Percentiles rank a stretch among this genome's conserved stretches.
phyloP scores from a whole-genome alignment of 192 early-diverging fungal genomes.

The Umbelopsis sp. region DNA sequence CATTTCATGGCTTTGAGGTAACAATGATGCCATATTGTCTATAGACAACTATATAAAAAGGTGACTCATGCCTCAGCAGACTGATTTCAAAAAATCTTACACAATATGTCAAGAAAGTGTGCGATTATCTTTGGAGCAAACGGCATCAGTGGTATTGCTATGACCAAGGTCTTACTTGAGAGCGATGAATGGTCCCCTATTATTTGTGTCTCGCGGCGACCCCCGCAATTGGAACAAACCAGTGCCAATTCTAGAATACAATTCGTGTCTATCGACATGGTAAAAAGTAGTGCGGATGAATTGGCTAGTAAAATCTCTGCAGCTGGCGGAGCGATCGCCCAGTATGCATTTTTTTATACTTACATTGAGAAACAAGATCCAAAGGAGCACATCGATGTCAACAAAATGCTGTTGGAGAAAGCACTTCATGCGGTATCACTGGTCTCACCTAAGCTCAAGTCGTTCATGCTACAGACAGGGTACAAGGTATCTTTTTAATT shows the following conservation, averaged over 20 bases:
- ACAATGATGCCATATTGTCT: no score
- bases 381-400: background rate
- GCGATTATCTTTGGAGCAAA: conserved; percentile 17
- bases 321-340: background rate
- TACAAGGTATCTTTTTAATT: background rate
- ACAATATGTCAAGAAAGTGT: conserved; percentile 9
- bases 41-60: no score
- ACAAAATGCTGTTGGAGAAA: conserved; percentile 7
- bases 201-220: conserved; percentile 14
- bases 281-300: background rate
- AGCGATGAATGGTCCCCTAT: conserved; percentile 10
- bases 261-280: conserved; percentile 10
- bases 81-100: no score
- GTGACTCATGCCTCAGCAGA: no score
- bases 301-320: conserved; percentile 4
- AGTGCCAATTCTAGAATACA: background rate
- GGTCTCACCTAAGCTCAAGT: conserved; percentile 4
- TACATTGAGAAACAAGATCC: conserved; percentile 6
- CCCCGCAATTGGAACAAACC: background rate
- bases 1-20: no score
- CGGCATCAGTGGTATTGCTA: conserved; percentile 11
- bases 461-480: conserved; percentile 15
- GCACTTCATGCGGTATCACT: background rate
- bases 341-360: conserved; percentile 1
- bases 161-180: background rate